Conservation (phyloP, 805 yeast genomes). For the Teunomyces cretensis region DNA sequence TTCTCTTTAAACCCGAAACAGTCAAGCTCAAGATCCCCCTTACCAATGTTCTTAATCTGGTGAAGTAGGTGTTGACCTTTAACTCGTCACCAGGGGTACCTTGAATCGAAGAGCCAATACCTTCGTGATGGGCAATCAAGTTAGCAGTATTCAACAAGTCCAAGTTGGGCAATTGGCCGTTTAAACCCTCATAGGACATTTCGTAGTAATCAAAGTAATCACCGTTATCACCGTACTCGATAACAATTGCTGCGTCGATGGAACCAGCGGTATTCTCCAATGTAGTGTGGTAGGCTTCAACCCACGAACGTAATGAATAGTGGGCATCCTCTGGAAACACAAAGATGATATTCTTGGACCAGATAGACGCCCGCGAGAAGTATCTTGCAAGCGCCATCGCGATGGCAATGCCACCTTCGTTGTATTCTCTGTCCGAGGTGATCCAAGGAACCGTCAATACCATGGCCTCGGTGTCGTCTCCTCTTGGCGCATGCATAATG, state of each 20-base stretch:
- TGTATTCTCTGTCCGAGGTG: slow-evolving; percentile 61
- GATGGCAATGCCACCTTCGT: slow-evolving; percentile 79
- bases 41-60: slow-evolving; percentile 58
- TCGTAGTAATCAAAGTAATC: slow-evolving; percentile 78
- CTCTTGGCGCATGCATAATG: slow-evolving; percentile 86
- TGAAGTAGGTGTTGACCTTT: slow-evolving; percentile 46
- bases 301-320: slow-evolving; percentile 79
- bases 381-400: slow-evolving; percentile 73
- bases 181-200: slow-evolving; percentile 79
- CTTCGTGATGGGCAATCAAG: slow-evolving; percentile 73
- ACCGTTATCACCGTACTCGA: slow-evolving; percentile 68
- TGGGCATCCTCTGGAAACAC: slow-evolving; percentile 77
- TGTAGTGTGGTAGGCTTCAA: slow-evolving; percentile 84
- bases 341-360: slow-evolving; percentile 92
- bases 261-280: slow-evolving; percentile 90
- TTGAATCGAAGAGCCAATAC: slow-evolving; percentile 67
- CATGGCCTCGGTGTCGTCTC: slow-evolving; percentile 95
- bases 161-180: slow-evolving; percentile 93
- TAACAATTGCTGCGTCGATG: slow-evolving; percentile 82
- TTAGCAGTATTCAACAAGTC: slow-evolving; percentile 84
- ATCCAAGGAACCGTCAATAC: slow-evolving; percentile 87
- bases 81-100: slow-evolving; percentile 49
- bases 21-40: slow-evolving; percentile 70
- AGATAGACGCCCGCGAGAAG: slow-evolving; percentile 81
- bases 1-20: slow-evolving; percentile 60